A percentile compares a stretch with the other conserved stretches of the same genome.
Conservation (phyloP, 371 early-diverging fungal genomes). For the Mortierella sp. region DNA sequence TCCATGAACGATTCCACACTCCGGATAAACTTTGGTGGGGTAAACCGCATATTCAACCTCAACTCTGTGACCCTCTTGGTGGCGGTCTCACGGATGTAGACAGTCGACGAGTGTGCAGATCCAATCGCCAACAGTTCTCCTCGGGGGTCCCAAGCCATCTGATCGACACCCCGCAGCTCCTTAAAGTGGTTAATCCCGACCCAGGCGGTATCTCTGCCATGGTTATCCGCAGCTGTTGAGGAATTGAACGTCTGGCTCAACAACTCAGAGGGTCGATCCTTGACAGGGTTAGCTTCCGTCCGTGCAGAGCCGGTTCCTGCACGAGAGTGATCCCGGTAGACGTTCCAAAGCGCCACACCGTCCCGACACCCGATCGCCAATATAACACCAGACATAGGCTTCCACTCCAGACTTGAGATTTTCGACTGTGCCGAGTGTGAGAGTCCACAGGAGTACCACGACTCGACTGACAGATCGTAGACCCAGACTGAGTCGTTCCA, state of each 20-base stretch:
- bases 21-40: conserved; percentile 29
- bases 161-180: conserved; percentile 25
- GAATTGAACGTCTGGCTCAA: conserved; percentile 25
- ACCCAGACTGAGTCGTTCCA: conserved; percentile 54
- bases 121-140: conserved; percentile 48
- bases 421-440: conserved; percentile 32
- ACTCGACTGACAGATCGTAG: conserved; percentile 48
- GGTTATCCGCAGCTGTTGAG: conserved; percentile 17
- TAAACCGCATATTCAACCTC: conserved; percentile 17
- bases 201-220: conserved; percentile 46
- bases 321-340: conserved; percentile 32
- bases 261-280: conserved; percentile 34
- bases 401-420: conserved; percentile 46
- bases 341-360: conserved; percentile 50
- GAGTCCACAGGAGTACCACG: conserved; percentile 51
- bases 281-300: conserved; percentile 25
- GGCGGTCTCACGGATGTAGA: conserved; percentile 42
- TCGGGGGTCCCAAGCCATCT: conserved; percentile 48
- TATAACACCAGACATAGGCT: conserved; percentile 53
- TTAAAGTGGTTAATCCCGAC: conserved; percentile 21
- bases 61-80: conserved; percentile 35
- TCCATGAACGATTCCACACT: conserved; percentile 30
- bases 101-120: conserved; percentile 36
- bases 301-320: conserved; percentile 4
- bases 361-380: conserved; percentile 41